A percentile compares a stretch with the other conserved stretches of the same genome.
phyloP scores from a whole-genome alignment of 495 filamentous ascomycete genomes.

The Cladorrhinum samala region DNA sequence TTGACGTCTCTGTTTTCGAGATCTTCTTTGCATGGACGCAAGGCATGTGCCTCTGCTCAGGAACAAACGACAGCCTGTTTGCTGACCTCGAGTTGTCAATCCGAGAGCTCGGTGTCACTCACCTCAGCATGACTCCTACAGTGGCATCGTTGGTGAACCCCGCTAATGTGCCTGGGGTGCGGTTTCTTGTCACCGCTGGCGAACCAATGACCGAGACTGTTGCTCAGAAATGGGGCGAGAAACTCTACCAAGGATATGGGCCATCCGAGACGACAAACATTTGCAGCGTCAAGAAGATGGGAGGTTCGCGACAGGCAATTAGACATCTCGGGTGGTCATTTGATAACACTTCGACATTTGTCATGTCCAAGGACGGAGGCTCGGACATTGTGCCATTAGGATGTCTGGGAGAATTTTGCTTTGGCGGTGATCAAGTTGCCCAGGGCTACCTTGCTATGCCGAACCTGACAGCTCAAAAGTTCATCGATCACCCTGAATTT shows the following conservation, averaged over 20 bases:
- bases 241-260: slow-evolving; percentile 67
- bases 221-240: slow-evolving; percentile 57
- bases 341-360: slow-evolving; percentile 64
- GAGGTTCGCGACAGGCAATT: slow-evolving; percentile 41
- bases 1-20: slow-evolving; percentile 75
- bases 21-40: slow-evolving; percentile 71
- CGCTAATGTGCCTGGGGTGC: slow-evolving; percentile 53
- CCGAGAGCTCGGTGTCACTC: slow-evolving; percentile 54
- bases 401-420: slow-evolving; percentile 72
- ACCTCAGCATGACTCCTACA: slow-evolving; percentile 72
- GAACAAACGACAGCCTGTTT: slow-evolving; percentile 57
- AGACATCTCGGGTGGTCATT: slow-evolving; percentile 58
- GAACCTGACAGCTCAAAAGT: slow-evolving; percentile 49
- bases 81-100: slow-evolving; percentile 57
- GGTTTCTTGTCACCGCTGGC: slow-evolving; percentile 64
- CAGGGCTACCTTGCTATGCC: slow-evolving; percentile 61
- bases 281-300: slow-evolving; percentile 55
- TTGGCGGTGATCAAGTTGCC: slow-evolving; percentile 74
- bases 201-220: slow-evolving; percentile 65
- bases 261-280: slow-evolving; percentile 71
- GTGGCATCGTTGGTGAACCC: slow-evolving; percentile 64
- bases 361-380: slow-evolving; percentile 39
- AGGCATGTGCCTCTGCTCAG: slow-evolving; percentile 68
- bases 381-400: slow-evolving; percentile 53
- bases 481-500: slow-evolving; percentile 58